Conservation (phyloP, 306 rosid genomes). For the Astragalus glycyphyllos region DNA sequence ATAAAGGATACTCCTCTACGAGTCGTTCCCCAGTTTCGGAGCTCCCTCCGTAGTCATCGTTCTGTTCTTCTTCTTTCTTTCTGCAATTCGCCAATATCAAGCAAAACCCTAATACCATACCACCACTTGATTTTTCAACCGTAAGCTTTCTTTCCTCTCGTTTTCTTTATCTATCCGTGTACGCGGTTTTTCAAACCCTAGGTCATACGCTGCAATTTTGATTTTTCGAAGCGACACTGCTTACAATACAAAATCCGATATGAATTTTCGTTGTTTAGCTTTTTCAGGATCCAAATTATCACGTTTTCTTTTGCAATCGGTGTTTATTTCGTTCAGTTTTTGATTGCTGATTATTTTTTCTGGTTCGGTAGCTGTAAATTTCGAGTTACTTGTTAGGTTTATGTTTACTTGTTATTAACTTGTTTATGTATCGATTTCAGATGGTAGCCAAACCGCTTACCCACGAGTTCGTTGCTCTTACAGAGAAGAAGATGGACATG, state of each 20-base stretch:
- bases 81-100: background rate
- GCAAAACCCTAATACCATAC: background rate
- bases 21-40: too few species aligned
- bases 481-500: conserved; percentile 99
- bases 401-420: background rate
- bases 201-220: background rate
- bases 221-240: background rate
- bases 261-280: background rate
- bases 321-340: background rate
- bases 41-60: too few species aligned
- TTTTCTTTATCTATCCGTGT: background rate
- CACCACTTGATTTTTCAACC: background rate
- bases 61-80: too few species aligned
- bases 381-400: too few species aligned
- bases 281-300: too few species aligned
- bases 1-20: too few species aligned
- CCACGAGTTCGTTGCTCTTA: conserved; percentile 75
- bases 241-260: background rate
- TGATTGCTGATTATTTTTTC: background rate
- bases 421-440: conserved; percentile 37
- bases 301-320: background rate
- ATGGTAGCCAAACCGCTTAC: conserved; percentile 87
- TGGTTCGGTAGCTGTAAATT: background rate
- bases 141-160: conserved; percentile 4
- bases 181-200: conserved; percentile 7